These are phyloP conservation scores for Bothriochloa decipiens DNA, from an alignment of 176 grass and related monocot genomes.

Conservation along the genomic window DNA sequence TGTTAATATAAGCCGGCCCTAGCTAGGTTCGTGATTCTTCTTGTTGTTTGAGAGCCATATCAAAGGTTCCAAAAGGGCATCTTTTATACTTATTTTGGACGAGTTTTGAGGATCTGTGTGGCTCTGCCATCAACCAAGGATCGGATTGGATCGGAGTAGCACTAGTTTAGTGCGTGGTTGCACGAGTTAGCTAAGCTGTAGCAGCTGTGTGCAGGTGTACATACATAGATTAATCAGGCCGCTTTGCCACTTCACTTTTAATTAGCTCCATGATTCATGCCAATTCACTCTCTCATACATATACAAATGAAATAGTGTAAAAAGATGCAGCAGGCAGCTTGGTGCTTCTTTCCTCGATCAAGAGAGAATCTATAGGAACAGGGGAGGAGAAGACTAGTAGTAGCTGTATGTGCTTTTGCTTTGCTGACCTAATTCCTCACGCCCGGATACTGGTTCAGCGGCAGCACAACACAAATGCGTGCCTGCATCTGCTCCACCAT, in stretches of 20 bases:
- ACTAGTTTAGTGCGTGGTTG: constrained; percentile 51
- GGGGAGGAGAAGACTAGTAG: constrained; percentile 1
- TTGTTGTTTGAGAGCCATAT: constrained; percentile 25
- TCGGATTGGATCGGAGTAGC: not conserved
- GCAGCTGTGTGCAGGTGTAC: constrained; percentile 39
- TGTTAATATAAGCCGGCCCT: constrained; percentile 10
- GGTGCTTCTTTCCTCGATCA: constrained; percentile 9
- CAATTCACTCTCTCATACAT: constrained; percentile 49
- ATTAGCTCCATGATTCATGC: constrained; percentile 27
- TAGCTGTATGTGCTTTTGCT: constrained; percentile 19
- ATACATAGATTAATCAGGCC: constrained; percentile 42
- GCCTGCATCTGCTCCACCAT: constrained; percentile 57
- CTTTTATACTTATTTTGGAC: constrained; percentile 32
- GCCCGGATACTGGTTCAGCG: constrained; percentile 32
- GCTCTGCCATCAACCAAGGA: constrained; percentile 27
- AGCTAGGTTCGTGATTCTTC: constrained; percentile 34
- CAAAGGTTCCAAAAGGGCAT: constrained; percentile 48
- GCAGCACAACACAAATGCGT: constrained; percentile 37
- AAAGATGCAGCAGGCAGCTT: constrained; percentile 33
- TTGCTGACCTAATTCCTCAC: constrained; percentile 43
- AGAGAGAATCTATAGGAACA: constrained; percentile 25
- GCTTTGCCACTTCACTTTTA: constrained; percentile 35
- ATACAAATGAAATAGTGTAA: constrained; percentile 41
- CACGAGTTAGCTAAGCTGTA: constrained; percentile 45
- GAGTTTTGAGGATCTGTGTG: constrained; percentile 48